Evolutionary conservation across 2,329 filamentous ascomycete genomes (phyloP).

Genomic region (Dendryphion nanum): DNA sequence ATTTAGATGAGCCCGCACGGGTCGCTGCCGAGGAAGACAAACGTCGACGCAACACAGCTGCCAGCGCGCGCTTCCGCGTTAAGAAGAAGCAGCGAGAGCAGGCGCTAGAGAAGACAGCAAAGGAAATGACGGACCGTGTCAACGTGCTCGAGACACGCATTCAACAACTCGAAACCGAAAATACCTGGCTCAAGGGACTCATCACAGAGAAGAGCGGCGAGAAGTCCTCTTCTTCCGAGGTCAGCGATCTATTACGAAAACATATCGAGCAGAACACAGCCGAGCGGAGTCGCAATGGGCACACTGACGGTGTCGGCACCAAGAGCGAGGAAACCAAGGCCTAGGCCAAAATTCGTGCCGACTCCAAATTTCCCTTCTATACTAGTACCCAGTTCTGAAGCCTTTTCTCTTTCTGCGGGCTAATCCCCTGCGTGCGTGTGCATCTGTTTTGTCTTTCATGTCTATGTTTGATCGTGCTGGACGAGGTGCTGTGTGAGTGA

Average conservation of each 20-base stretch:
- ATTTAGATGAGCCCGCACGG: constrained; percentile 47
- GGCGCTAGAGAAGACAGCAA: constrained; percentile 51
- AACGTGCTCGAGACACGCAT: constrained; percentile 46
- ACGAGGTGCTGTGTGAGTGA: not conserved
- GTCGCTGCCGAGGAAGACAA: constrained; percentile 53
- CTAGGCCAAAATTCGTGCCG: constrained; percentile 24
- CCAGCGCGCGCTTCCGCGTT: constrained; percentile 53
- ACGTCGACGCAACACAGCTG: constrained; percentile 53
- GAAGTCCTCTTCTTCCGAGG: constrained; percentile 29
- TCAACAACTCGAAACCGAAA: constrained; percentile 52
- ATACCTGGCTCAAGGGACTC: constrained; percentile 52
- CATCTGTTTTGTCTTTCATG: constrained; percentile 1
- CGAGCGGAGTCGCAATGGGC: constrained; percentile 35
- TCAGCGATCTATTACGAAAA: constrained; percentile 34
- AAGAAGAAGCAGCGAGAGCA: constrained; percentile 58
- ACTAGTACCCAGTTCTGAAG: not conserved
- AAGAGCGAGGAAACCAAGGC: constrained; percentile 27
- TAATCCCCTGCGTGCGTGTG: constrained; percentile 1
- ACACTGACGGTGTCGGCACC: constrained; percentile 40
- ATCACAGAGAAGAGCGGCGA: constrained; percentile 51
- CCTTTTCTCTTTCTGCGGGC: constrained; percentile 1
- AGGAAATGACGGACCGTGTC: constrained; percentile 52
- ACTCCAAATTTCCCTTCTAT: not conserved
- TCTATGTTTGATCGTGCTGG: not conserved
- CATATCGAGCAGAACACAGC: constrained; percentile 26